These are phyloP conservation scores for Wickerhamiella musiphila DNA, from an alignment of 805 yeast species.

Conservation along the genomic window DNA sequence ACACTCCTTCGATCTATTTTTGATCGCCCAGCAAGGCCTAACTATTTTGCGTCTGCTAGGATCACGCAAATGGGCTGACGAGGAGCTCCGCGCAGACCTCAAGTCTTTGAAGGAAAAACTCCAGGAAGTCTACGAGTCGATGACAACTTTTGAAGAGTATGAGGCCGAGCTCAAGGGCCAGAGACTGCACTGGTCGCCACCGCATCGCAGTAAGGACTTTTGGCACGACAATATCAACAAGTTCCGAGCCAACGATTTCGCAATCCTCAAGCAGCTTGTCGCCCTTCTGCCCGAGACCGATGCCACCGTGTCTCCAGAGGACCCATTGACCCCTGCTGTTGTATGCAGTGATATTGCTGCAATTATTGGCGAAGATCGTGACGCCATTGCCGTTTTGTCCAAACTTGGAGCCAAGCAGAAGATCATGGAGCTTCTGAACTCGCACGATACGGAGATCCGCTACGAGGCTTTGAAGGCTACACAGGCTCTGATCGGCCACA, in stretches of 20 bases:
- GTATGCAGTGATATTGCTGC: conserved; percentile 51
- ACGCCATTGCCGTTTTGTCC: conserved; percentile 35
- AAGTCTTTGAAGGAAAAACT: conserved; percentile 38
- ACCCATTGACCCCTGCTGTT: conserved; percentile 32
- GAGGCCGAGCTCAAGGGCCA: conserved; percentile 67
- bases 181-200: conserved; percentile 74
- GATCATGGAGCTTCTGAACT: conserved; percentile 70
- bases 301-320: no score
- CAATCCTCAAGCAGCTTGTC: conserved; percentile 45
- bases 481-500: conserved; percentile 79
- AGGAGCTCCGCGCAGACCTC: conserved; percentile 67
- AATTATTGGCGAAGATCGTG: conserved; percentile 45
- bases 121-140: conserved; percentile 51
- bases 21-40: conserved; percentile 60
- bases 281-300: conserved; percentile 18
- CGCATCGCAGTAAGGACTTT: conserved; percentile 73
- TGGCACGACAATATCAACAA: conserved; percentile 69
- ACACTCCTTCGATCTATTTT: conserved; percentile 37
- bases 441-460: conserved; percentile 70
- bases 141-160: conserved; percentile 89
- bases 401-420: conserved; percentile 50
- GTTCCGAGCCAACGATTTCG: conserved; percentile 68
- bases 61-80: conserved; percentile 89
- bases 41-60: conserved; percentile 48
- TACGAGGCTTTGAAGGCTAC: conserved; percentile 91